Percentiles rank a stretch among this genome's conserved stretches.
Conservation (phyloP, 1,284 basidiomycete species). For the Cryptococcus sp. region DNA sequence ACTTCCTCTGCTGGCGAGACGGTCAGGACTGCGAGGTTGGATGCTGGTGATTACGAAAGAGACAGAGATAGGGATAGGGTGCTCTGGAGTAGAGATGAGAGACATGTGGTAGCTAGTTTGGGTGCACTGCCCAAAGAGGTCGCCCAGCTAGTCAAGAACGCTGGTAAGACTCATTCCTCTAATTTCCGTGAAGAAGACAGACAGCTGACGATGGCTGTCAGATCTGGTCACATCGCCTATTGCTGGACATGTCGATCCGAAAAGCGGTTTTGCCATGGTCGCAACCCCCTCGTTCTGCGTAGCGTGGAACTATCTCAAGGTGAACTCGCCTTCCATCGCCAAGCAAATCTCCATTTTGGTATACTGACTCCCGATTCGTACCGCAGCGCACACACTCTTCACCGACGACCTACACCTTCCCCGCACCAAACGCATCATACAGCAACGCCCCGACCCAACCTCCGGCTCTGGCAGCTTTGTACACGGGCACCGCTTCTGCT, state of each 20-base stretch:
- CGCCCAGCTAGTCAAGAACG: slow-evolving; percentile 25
- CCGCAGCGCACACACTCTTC: slow-evolving; percentile 41
- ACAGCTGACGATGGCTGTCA: slow-evolving; percentile 10
- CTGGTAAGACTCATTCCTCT: slow-evolving; percentile 21
- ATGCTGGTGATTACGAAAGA: slow-evolving; percentile 16
- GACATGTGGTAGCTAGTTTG: slow-evolving; percentile 29
- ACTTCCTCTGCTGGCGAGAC: slow-evolving; percentile 36
- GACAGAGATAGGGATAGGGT: slow-evolving; percentile 29
- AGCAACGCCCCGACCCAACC: slow-evolving; percentile 31
- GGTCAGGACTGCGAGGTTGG: slow-evolving; percentile 19
- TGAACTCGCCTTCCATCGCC: slow-evolving; percentile 9
- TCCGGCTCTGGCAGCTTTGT: slow-evolving; percentile 41
- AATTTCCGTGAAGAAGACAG: neutral
- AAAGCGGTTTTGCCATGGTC: slow-evolving; percentile 52
- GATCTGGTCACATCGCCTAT: slow-evolving; percentile 50
- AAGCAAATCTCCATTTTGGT: neutral
- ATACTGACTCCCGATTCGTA: neutral
- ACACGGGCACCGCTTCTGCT: slow-evolving; percentile 30
- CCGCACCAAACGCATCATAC: slow-evolving; percentile 36
- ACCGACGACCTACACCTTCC: slow-evolving; percentile 47
- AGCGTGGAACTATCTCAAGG: slow-evolving; percentile 55
- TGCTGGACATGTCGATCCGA: slow-evolving; percentile 44
- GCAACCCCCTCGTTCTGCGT: slow-evolving; percentile 41
- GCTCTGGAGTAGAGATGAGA: slow-evolving; percentile 41
- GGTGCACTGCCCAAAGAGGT: slow-evolving; percentile 44